A percentile compares a stretch with the other conserved stretches of the same genome.
phyloP scores from a whole-genome alignment of 2,329 filamentous ascomycete genomes.

The Nemania sp. region DNA sequence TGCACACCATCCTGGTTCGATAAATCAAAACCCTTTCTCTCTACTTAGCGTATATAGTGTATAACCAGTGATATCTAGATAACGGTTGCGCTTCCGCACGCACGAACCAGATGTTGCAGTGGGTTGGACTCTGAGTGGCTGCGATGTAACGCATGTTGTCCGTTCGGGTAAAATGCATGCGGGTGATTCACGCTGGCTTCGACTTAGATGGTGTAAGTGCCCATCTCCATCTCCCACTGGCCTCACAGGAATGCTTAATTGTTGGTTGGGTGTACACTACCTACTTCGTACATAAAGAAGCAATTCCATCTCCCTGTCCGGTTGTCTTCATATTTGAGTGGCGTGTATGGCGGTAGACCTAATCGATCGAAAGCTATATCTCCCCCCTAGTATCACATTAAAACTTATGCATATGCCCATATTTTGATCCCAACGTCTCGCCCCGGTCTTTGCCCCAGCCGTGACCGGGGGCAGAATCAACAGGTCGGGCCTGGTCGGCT shows the following conservation, averaged over 20 bases:
- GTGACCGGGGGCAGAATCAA: neutral
- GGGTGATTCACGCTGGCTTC: neutral
- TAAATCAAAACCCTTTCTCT: too few relatives aligned
- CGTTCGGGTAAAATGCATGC: constrained; percentile 4
- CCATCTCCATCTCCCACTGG: neutral
- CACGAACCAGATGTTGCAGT: neutral
- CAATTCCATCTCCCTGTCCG: neutral
- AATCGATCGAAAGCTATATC: too few relatives aligned
- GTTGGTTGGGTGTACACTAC: too few relatives aligned
- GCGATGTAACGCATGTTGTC: neutral
- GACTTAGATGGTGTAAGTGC: too few relatives aligned
- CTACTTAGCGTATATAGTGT: neutral
- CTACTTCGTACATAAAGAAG: too few relatives aligned
- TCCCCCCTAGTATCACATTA: too few relatives aligned
- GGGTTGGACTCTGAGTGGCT: neutral
- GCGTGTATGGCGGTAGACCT: too few relatives aligned
- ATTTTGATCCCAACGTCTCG: neutral
- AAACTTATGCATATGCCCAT: too few relatives aligned
- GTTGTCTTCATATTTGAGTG: too few relatives aligned
- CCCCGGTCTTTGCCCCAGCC: neutral
- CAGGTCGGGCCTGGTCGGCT: too few relatives aligned
- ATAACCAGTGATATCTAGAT: neutral
- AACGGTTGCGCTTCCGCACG: neutral
- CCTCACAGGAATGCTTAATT: too few relatives aligned
- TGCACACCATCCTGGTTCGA: too few relatives aligned